Evolutionary conservation across 2,329 filamentous ascomycete species (phyloP), one percentile per base, ranked within the genome.

Genomic region (Ophiostoma angusticollis): DNA sequence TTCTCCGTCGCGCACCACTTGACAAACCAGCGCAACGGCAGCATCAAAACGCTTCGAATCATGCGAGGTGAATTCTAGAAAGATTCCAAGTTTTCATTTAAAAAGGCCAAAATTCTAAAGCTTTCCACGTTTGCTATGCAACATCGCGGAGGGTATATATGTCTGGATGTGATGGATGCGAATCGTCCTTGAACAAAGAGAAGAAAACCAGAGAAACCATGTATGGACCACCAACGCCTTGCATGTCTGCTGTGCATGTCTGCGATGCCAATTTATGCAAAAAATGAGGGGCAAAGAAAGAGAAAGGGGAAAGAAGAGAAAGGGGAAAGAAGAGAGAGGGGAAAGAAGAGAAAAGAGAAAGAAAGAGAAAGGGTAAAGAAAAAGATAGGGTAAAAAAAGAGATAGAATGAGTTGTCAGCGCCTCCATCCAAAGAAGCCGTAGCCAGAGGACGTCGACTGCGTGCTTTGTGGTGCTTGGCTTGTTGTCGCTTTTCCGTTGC

Each of bases 341-440:
- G n/a, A 29, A 14, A 16, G 2, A 13, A 22, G 25, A 21, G 16
- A 17, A 23, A 25, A 31, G 16, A 44, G 9, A 5, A 37, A 37
- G 23, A 16, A 33, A 37, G 12, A 30, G n/a, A 6, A 31, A 14
- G 11, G n/a, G 4, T 16, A 25, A 18, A 21, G 28, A 37, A 31
- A 23, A 34, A 23, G 6, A 27, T 16, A 32, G 7, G 8, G 18
- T 5, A 28, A 38, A 29, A 31, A 25, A 23, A 25, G n/a, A 13
- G 9, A 14, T 14, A 29, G 27, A 29, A 14, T 13, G 8, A 14
- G 13, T 11, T 5, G 8, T 57, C 49, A 67, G 49, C 60, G 58
- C 37, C 66, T 57, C 68, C 68, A 72, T 11, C 68, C 68, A 67
- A 72, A 76, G 51, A 75, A 76, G 3, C 67, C 67, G 27, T 56